Evolutionary conservation across 2,329 filamentous ascomycete genomes (phyloP).

Genomic region (Beauveria sp.): DNA sequence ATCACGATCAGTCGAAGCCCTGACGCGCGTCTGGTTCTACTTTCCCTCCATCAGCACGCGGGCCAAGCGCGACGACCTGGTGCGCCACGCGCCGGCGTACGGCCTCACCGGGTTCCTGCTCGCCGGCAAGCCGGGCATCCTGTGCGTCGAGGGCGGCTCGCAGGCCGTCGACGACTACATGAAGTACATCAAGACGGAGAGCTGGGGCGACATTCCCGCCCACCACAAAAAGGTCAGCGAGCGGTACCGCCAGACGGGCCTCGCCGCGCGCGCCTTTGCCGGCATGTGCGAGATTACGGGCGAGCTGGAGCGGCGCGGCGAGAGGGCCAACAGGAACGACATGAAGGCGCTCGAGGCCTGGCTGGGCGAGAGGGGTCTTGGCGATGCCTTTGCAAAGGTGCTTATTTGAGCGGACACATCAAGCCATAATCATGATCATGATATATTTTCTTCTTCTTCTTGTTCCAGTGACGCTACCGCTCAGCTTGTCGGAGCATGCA

Average conservation of each 20-base stretch:
- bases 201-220: conserved; percentile 54
- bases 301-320: conserved; percentile 36
- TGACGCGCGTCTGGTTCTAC: conserved; percentile 54
- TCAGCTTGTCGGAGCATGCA: no score
- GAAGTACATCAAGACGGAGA: conserved; percentile 56
- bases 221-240: conserved; percentile 58
- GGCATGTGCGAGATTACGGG: conserved; percentile 54
- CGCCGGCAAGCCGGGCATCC: conserved; percentile 50
- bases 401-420: conserved; percentile 18
- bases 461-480: no score
- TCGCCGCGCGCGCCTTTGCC: conserved; percentile 33
- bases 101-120: conserved; percentile 50
- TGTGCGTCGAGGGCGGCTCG: conserved; percentile 44
- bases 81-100: conserved; percentile 44
- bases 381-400: conserved; percentile 36
- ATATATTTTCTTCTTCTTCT: no score
- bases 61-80: conserved; percentile 49
- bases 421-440: no score
- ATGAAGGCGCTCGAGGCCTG: conserved; percentile 46
- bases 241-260: conserved; percentile 35
- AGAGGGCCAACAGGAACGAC: conserved; percentile 42
- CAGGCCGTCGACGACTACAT: conserved; percentile 48
- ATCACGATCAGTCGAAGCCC: conserved; percentile 14
- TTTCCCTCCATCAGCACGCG: conserved; percentile 55
- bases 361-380: conserved; percentile 36